Conservation (phyloP, 2,329 filamentous ascomycete genomes). For the Aureobasidium leucospermi region DNA sequence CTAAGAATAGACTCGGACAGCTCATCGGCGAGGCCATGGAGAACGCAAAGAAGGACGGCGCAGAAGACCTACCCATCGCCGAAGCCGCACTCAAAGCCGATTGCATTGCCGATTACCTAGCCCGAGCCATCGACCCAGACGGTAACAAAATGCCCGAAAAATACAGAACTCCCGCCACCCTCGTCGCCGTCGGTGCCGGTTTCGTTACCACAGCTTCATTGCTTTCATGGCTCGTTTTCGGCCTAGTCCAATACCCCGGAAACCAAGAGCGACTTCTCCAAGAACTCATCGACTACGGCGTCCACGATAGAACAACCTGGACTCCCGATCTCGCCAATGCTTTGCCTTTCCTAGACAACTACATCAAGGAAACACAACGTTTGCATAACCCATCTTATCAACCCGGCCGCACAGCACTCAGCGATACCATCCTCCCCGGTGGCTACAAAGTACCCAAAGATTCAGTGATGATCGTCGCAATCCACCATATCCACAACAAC, state of each 20-base stretch:
- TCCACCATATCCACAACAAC: conserved; percentile 44
- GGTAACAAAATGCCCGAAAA: conserved; percentile 47
- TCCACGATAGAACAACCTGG: conserved; percentile 28
- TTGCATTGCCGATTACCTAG: conserved; percentile 41
- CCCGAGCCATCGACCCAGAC: conserved; percentile 47
- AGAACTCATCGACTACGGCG: conserved; percentile 41
- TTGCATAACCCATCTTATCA: conserved; percentile 56
- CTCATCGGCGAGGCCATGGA: conserved; percentile 35
- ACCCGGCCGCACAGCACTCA: conserved; percentile 49
- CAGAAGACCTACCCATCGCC: conserved; percentile 28
- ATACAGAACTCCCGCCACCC: conserved; percentile 33
- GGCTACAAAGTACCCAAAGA: conserved; percentile 50
- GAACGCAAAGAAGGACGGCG: conserved; percentile 28
- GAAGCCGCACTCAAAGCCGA: conserved; percentile 31
- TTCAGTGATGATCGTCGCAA: conserved; percentile 46
- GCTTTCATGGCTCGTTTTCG: conserved; percentile 52
- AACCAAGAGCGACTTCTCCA: conserved; percentile 52
- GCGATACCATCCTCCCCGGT: conserved; percentile 51
- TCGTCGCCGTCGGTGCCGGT: conserved; percentile 50
- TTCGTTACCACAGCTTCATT: conserved; percentile 55
- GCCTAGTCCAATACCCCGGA: conserved; percentile 45
- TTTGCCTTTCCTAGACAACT: conserved; percentile 49
- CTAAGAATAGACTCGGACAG: conserved; percentile 26
- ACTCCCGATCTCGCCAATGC: conserved; percentile 32
- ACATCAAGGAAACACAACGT: conserved; percentile 55